Percentiles rank a stretch among this genome's conserved stretches.
Evolutionary conservation across 371 early-diverging fungal genomes (phyloP).

Genomic region (Rhizopus microsporus): DNA sequence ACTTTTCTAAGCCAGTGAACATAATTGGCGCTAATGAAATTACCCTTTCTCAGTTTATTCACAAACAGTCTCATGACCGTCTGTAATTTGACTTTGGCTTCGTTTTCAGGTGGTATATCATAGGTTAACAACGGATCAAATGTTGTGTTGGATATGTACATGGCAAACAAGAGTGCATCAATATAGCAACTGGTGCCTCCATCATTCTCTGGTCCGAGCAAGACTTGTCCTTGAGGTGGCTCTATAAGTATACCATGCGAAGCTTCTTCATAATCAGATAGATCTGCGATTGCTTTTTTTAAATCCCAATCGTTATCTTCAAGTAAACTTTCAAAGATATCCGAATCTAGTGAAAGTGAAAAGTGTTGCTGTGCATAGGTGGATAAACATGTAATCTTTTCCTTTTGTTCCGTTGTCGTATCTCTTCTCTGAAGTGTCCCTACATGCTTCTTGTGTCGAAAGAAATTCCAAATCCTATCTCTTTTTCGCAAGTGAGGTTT

Average conservation of each 20-base stretch:
- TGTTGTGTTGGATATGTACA: slow-evolving; percentile 53
- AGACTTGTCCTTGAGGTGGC: slow-evolving; percentile 1
- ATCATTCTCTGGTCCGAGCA: slow-evolving; percentile 54
- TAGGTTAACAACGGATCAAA: slow-evolving; percentile 46
- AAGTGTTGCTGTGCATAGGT: slow-evolving; percentile 27
- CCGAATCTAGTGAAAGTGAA: slow-evolving; percentile 16
- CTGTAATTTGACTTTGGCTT: slow-evolving; percentile 39
- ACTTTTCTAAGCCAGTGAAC: slow-evolving; percentile 51
- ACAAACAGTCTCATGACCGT: slow-evolving; percentile 54
- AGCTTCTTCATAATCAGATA: slow-evolving; percentile 41
- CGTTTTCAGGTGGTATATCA: slow-evolving; percentile 17
- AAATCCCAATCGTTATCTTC: slow-evolving; percentile 37
- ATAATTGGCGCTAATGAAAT: slow-evolving; percentile 44
- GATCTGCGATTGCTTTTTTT: slow-evolving; percentile 30
- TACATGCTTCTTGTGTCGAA: not conserved
- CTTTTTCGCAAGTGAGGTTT: not conserved
- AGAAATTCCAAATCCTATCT: not conserved
- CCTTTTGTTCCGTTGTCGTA: slow-evolving; percentile 10
- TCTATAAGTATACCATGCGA: slow-evolving; percentile 33
- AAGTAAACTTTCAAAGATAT: slow-evolving; percentile 24
- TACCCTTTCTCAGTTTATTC: slow-evolving; percentile 55
- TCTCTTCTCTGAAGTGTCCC: not conserved
- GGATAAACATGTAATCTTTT: slow-evolving; percentile 17
- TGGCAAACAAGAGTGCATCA: slow-evolving; percentile 57
- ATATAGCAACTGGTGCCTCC: slow-evolving; percentile 59